Base-by-base conservation (phyloP, 768 basidiomycete genomes). In the Hydnomerulius pinastri region DNA sequence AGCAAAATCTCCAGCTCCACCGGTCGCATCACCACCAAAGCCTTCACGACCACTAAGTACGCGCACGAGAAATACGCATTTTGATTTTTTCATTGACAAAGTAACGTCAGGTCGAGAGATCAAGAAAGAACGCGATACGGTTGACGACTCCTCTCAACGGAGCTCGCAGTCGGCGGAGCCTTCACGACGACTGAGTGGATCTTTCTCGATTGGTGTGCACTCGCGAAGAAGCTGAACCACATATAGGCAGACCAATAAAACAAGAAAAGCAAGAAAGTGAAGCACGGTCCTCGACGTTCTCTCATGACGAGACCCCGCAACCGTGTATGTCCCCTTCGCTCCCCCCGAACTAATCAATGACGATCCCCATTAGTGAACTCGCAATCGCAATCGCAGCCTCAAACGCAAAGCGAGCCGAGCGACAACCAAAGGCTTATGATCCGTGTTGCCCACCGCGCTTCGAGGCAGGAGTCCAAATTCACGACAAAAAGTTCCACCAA, bases 391-490 rank as follows among this genome's bases (percentile, higher is more conserved):
- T 18, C 55, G 9, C 48, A 53, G 28, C 0, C 45, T 0, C 54
- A 32, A 21, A 32, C 44, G 5, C 57, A 36, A 25, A 17, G 10
- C 45, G 61, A 52, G 21, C 32, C 46, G 0, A 36, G 27, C 4
- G 56, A 58, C 10, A 36, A 2, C 8, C 50, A 53, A 2, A 65
- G 60, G 28, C 35, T 67, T 29, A 53, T 56, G 51, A 63, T 68
- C n/a, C 69, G 67, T 13, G 65, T 70, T 25, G 60, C 65, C 28
- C 67, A 68, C 36, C 67, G 58, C 8, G 43, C 56, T 0, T 58
- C 69, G 6, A 51, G 51, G 33, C 68, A 69, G 42, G 65, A 68
- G 42, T 57, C 68, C 10, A 70, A 68, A 28, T 70, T 68, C 21
- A 65, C 56, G 20, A 49, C 57, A 4, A 70, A 67, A n/a, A 32